phyloP scores from a whole-genome alignment of 73 alveolate genomes.

The Breviolum minutum region DNA sequence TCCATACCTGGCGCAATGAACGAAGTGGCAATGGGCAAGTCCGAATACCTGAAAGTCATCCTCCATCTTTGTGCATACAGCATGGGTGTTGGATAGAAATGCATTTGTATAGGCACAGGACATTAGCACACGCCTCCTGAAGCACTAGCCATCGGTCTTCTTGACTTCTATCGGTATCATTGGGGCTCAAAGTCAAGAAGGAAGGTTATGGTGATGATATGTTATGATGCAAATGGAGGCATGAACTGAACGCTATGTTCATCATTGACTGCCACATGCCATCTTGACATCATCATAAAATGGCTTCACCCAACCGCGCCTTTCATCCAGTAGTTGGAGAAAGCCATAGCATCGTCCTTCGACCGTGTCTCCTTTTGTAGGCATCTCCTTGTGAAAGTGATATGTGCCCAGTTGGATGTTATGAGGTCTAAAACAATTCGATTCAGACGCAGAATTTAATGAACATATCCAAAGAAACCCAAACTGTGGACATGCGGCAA shows the following conservation, averaged over 20 bases:
- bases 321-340: conserved; percentile 76
- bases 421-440: no score
- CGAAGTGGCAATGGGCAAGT: no score
- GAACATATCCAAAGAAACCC: not conserved
- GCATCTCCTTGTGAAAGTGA: conserved; percentile 22
- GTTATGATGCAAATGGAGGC: not conserved
- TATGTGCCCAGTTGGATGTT: no score
- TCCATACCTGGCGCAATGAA: not conserved
- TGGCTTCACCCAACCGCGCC: not conserved
- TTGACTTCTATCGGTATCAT: not conserved
- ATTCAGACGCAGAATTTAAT: no score
- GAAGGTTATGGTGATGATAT: no score
- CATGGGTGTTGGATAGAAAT: not conserved
- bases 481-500: not conserved
- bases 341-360: conserved; percentile 91
- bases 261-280: no score
- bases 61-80: not conserved
- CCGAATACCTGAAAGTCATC: not conserved
- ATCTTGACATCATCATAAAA: no score
- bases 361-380: conserved; percentile 58
- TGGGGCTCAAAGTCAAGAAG: not conserved
- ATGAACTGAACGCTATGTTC: no score
- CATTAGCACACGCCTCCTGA: no score
- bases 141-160: no score
- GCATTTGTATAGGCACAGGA: not conserved